phyloP scores from a whole-genome alignment of 2,329 filamentous ascomycete genomes.

The Dichotomopilus funicola region DNA sequence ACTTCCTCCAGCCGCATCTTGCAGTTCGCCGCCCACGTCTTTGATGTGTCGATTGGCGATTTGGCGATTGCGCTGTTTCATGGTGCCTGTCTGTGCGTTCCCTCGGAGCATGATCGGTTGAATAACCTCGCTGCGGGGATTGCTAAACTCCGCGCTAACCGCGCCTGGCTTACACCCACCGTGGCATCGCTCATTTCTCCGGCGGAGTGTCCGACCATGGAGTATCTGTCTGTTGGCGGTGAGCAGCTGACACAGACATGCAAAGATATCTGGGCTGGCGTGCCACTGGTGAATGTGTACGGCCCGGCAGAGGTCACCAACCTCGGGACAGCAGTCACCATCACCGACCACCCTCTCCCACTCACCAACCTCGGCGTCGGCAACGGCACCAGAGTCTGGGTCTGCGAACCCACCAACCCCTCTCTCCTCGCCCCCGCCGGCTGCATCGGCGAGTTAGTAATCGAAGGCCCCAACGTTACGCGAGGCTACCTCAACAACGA shows the following conservation, averaged over 20 bases:
- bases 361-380: slow-evolving; percentile 16
- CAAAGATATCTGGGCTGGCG: slow-evolving; percentile 12
- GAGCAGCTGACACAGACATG: slow-evolving; percentile 18
- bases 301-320: slow-evolving; percentile 8
- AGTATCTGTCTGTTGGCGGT: slow-evolving; percentile 20
- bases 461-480: slow-evolving; percentile 40
- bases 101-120: slow-evolving; percentile 33
- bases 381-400: slow-evolving; percentile 23
- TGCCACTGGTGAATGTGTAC: slow-evolving; percentile 5
- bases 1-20: slow-evolving; percentile 25
- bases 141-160: slow-evolving; percentile 17
- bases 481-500: slow-evolving; percentile 43
- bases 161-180: slow-evolving; percentile 22
- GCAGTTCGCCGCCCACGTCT: slow-evolving; percentile 30
- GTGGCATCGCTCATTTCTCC: slow-evolving; percentile 20
- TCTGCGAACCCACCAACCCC: slow-evolving; percentile 26
- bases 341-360: neutral
- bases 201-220: slow-evolving; percentile 19
- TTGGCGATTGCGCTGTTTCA: slow-evolving; percentile 16
- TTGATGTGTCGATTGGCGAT: slow-evolving; percentile 28
- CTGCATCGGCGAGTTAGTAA: slow-evolving; percentile 29
- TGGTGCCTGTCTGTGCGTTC: slow-evolving; percentile 31
- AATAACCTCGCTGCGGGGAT: slow-evolving; percentile 30
- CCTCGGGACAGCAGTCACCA: slow-evolving; percentile 3
- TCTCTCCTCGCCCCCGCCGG: slow-evolving; percentile 25